Conservation (phyloP, 2,329 filamentous ascomycete species). For the Metarhizium brunneum region DNA sequence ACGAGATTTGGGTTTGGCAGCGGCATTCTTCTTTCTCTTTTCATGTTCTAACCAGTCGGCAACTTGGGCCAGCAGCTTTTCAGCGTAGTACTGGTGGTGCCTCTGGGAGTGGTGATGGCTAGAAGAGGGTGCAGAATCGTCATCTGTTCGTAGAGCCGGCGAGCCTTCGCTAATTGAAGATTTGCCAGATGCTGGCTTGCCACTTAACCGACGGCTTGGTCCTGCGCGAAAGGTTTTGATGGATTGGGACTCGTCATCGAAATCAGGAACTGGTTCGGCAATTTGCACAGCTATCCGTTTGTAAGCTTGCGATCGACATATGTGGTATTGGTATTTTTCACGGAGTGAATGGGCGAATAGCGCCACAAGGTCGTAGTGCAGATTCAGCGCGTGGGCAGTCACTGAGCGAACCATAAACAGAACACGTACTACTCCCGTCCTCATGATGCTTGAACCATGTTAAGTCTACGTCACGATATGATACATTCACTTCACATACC, state of each 20-base stretch:
- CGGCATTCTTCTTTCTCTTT: conserved; percentile 53
- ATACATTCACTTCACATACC: conserved; percentile 19
- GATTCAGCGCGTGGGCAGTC: background rate
- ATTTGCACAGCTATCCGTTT: conserved; percentile 43
- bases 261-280: conserved; percentile 36
- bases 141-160: conserved; percentile 15
- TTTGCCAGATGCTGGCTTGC: conserved; percentile 30
- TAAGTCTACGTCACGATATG: background rate
- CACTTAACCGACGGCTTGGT: conserved; percentile 24
- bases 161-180: conserved; percentile 31
- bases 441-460: background rate
- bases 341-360: background rate
- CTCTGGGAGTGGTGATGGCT: conserved; percentile 20
- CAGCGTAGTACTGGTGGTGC: conserved; percentile 32
- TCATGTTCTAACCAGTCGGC: conserved; percentile 78
- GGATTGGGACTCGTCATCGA: conserved; percentile 22
- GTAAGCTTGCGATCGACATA: conserved; percentile 11
- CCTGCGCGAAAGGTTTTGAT: conserved; percentile 23
- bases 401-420: background rate
- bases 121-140: conserved; percentile 17
- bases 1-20: conserved; percentile 22
- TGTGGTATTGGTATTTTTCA: background rate
- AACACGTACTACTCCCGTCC: background rate
- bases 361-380: background rate
- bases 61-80: conserved; percentile 63